These are phyloP conservation scores for Paragyromitra xinjiangensis DNA, from an alignment of 495 filamentous ascomycete species.

Conservation along the genomic window DNA sequence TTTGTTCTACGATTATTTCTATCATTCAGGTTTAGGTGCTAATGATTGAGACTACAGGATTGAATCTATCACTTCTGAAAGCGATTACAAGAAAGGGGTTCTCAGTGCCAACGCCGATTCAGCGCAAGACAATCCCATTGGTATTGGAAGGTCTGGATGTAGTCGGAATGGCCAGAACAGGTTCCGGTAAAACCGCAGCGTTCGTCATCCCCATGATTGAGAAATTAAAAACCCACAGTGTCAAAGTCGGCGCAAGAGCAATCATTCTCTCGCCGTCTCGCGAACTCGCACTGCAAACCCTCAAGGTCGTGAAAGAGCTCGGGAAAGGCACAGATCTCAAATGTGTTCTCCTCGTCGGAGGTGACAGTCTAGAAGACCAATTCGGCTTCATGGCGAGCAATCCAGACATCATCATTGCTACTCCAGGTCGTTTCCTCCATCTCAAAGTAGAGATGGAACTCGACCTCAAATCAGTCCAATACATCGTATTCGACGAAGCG, in stretches of 20 bases:
- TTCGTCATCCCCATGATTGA: slow-evolving; percentile 99
- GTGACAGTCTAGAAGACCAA: slow-evolving; percentile 95
- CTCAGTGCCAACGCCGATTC: slow-evolving; percentile 93
- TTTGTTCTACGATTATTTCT: slow-evolving; percentile 43
- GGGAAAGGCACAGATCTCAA: slow-evolving; percentile 89
- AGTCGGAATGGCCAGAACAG: slow-evolving; percentile 96
- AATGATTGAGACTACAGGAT: slow-evolving; percentile 60
- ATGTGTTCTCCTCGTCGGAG: slow-evolving; percentile 87
- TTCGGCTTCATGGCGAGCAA: slow-evolving; percentile 91
- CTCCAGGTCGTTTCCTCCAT: slow-evolving; percentile 93
- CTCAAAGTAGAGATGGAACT: slow-evolving; percentile 94
- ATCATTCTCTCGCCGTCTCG: slow-evolving; percentile 89
- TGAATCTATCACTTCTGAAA: slow-evolving; percentile 81
- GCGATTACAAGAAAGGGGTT: slow-evolving; percentile 94
- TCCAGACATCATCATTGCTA: slow-evolving; percentile 95
- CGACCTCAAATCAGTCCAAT: slow-evolving; percentile 82
- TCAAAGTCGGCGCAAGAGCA: slow-evolving; percentile 81
- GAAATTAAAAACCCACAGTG: slow-evolving; percentile 87
- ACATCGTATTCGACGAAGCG: slow-evolving; percentile 96
- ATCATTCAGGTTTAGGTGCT: background rate
- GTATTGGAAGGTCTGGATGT: slow-evolving; percentile 89
- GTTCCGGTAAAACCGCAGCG: slow-evolving; percentile 95
- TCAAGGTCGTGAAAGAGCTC: slow-evolving; percentile 96
- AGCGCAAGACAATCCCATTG: slow-evolving; percentile 93
- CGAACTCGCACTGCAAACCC: slow-evolving; percentile 91